These are phyloP conservation scores for Candida broadrunensis DNA, from an alignment of 805 yeast genomes.

Conservation along the genomic window DNA sequence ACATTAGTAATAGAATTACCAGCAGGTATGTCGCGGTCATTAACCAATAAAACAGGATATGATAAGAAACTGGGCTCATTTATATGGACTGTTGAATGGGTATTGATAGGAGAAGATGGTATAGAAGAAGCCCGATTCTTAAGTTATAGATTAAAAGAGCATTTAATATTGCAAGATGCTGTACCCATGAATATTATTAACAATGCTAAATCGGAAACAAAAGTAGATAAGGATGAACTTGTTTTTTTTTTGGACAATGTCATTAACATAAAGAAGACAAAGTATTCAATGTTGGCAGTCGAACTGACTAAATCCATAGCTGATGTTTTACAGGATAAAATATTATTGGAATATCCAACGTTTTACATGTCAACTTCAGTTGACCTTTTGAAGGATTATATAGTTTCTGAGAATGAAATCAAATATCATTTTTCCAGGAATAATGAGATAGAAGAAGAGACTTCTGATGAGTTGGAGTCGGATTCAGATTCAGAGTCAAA, in stretches of 20 bases:
- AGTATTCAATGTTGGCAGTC: constrained; percentile 36
- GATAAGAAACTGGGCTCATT: constrained; percentile 60
- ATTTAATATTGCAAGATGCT: constrained; percentile 27
- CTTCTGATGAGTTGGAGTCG: constrained; percentile 15
- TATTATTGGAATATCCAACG: constrained; percentile 79
- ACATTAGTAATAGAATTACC: constrained; percentile 65
- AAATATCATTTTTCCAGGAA: constrained; percentile 2
- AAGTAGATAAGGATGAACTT: constrained; percentile 22
- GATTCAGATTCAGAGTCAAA: constrained; percentile 11
- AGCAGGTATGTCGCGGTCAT: constrained; percentile 68
- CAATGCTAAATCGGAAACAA: constrained; percentile 5
- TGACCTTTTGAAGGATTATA: constrained; percentile 2
- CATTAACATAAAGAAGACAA: constrained; percentile 14
- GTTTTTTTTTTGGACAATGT: constrained; percentile 33
- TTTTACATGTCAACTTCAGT: constrained; percentile 40
- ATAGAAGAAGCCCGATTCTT: constrained; percentile 29
- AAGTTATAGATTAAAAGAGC: constrained; percentile 44
- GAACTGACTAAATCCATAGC: constrained; percentile 42
- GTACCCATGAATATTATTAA: constrained; percentile 39
- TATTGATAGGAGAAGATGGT: constrained; percentile 33
- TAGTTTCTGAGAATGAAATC: constrained; percentile 17
- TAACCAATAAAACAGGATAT: constrained; percentile 63
- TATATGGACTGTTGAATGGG: constrained; percentile 82
- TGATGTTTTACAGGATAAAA: constrained; percentile 43
- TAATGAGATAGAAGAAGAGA: constrained; percentile 11